These are phyloP conservation scores for Atkinsonella texensis DNA, from an alignment of 2,329 filamentous ascomycete species.

Conservation along the genomic window DNA sequence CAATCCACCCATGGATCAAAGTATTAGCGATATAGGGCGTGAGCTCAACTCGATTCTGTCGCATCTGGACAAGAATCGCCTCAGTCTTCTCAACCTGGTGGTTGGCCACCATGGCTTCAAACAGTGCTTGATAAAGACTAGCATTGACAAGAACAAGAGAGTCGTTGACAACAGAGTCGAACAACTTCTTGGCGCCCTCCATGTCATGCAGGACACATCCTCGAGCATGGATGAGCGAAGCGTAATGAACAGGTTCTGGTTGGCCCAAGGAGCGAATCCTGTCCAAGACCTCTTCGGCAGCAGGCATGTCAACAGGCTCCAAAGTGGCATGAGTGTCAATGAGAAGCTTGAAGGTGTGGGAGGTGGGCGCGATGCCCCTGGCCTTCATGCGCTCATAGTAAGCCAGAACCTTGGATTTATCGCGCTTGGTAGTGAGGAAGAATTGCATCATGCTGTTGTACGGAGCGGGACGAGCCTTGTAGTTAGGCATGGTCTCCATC, in stretches of 20 bases:
- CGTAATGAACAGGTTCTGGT: constrained; percentile 90
- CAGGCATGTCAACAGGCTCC: constrained; percentile 78
- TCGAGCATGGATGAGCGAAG: constrained; percentile 88
- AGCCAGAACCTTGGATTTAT: constrained; percentile 81
- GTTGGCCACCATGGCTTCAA: constrained; percentile 94
- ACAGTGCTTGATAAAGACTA: constrained; percentile 90
- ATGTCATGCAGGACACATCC: constrained; percentile 92
- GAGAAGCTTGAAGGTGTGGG: constrained; percentile 94
- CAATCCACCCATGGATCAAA: constrained; percentile 91
- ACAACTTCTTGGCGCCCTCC: constrained; percentile 66
- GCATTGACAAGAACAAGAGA: constrained; percentile 58
- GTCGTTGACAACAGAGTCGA: constrained; percentile 67
- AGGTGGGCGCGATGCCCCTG: constrained; percentile 77
- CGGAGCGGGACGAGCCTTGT: constrained; percentile 91
- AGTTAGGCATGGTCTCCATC: constrained; percentile 98
- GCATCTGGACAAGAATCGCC: constrained; percentile 65
- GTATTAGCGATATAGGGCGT: constrained; percentile 98
- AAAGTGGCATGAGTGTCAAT: constrained; percentile 92
- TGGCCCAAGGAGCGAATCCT: constrained; percentile 65
- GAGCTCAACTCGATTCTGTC: constrained; percentile 59
- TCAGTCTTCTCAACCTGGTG: constrained; percentile 70
- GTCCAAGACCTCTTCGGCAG: constrained; percentile 72
- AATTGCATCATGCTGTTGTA: constrained; percentile 99
- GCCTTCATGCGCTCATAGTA: constrained; percentile 94
- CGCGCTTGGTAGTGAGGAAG: constrained; percentile 94